Conservation (phyloP, 2,329 filamentous ascomycete species). For the Aschersonia sp. region DNA sequence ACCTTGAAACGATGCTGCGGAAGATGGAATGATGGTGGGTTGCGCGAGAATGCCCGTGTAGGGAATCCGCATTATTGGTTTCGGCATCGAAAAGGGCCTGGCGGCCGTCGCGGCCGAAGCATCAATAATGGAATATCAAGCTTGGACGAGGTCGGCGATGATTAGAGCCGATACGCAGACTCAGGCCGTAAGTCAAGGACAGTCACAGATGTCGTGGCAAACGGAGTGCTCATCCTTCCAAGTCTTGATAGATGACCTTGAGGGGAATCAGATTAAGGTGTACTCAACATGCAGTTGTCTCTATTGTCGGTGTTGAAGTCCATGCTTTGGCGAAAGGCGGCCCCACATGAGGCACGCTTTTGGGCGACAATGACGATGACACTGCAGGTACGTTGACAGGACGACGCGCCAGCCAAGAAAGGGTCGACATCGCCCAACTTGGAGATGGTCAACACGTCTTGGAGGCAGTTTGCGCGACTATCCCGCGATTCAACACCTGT, state of each 20-base stretch:
- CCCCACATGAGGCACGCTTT: not conserved
- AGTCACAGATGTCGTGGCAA: too few species aligned
- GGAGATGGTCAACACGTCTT: too few species aligned
- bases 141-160: too few species aligned
- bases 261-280: too few species aligned
- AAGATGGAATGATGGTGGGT: slow-evolving; percentile 59
- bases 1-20: slow-evolving; percentile 53
- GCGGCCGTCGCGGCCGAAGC: not conserved
- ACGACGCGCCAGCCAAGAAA: too few species aligned
- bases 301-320: slow-evolving; percentile 6
- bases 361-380: not conserved
- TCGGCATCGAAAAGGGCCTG: slow-evolving; percentile 35
- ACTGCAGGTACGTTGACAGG: not conserved
- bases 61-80: slow-evolving; percentile 72
- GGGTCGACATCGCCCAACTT: too few species aligned
- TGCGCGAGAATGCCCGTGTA: slow-evolving; percentile 73
- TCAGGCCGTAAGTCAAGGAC: too few species aligned
- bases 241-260: too few species aligned
- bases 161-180: too few species aligned
- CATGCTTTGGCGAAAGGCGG: not conserved
- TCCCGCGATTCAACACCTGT: too few species aligned
- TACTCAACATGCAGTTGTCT: not conserved
- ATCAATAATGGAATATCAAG: not conserved
- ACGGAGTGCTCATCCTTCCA: too few species aligned
- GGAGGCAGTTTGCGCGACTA: too few species aligned